Conservation (phyloP, 2,329 filamentous ascomycete species). For the Aureobasidium uvarum region DNA sequence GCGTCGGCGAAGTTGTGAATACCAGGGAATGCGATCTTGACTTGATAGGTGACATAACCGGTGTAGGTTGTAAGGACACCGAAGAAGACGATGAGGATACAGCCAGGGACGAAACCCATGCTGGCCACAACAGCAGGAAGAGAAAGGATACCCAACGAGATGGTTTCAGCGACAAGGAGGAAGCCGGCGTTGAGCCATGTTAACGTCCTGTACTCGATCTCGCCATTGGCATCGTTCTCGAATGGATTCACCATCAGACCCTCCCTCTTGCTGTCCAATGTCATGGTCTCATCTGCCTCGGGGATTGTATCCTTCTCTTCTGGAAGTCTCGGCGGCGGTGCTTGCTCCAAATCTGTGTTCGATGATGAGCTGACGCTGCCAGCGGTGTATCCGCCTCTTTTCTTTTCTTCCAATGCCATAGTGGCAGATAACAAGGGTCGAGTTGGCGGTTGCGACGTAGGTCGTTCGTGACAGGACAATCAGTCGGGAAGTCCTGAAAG, state of each 20-base stretch:
- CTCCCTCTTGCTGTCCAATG: constrained; percentile 23
- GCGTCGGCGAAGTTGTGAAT: constrained; percentile 68
- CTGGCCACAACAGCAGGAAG: constrained; percentile 54
- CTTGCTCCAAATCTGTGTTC: constrained; percentile 22
- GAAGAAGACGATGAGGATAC: constrained; percentile 50
- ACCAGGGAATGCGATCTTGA: constrained; percentile 56
- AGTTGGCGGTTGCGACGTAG: background rate
- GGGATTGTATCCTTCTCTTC: constrained; percentile 13
- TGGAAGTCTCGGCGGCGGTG: background rate
- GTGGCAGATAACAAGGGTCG: background rate
- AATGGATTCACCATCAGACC: constrained; percentile 28
- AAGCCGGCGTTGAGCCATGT: constrained; percentile 28
- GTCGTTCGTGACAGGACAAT: background rate
- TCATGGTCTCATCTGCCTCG: constrained; percentile 21
- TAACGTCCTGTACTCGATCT: constrained; percentile 41
- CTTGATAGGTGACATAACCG: constrained; percentile 59
- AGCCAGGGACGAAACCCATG: constrained; percentile 48
- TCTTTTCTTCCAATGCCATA: constrained; percentile 18
- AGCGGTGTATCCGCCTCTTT: constrained; percentile 9
- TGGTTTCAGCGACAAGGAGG: constrained; percentile 60
- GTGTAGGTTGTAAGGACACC: constrained; percentile 60
- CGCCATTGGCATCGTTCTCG: constrained; percentile 27
- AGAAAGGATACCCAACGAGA: constrained; percentile 57
- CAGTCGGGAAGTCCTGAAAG: background rate
- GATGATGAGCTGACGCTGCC: constrained; percentile 20